Conservation (phyloP, 1,284 basidiomycete genomes). For the Entoloma clypeatum region DNA sequence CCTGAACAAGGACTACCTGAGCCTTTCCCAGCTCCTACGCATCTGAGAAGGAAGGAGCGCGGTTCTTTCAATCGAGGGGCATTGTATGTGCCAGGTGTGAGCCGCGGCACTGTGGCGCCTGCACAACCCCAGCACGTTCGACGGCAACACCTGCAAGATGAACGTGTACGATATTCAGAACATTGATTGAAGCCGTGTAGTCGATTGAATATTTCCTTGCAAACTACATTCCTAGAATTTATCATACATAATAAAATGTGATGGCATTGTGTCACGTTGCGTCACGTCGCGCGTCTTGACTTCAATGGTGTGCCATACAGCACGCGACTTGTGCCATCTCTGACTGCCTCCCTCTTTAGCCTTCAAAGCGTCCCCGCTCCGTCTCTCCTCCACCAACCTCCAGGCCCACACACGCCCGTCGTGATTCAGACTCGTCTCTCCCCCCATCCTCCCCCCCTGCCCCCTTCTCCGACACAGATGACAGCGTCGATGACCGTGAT, state of each 20-base stretch:
- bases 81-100: slow-evolving; percentile 51
- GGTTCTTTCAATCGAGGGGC: slow-evolving; percentile 71
- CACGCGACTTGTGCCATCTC: too few species aligned
- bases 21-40: slow-evolving; percentile 77
- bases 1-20: slow-evolving; percentile 70
- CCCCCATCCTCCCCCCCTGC: slow-evolving; percentile 82
- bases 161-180: too few species aligned
- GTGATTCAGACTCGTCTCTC: slow-evolving; percentile 64
- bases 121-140: slow-evolving; percentile 6
- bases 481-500: slow-evolving; percentile 74
- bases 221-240: too few species aligned
- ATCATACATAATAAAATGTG: too few species aligned
- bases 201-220: too few species aligned
- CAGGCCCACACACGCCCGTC: slow-evolving; percentile 44
- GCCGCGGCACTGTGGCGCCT: slow-evolving; percentile 11
- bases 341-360: not conserved
- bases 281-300: too few species aligned
- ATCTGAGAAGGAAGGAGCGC: slow-evolving; percentile 71
- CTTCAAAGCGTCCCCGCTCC: slow-evolving; percentile 61
- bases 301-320: too few species aligned
- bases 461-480: slow-evolving; percentile 86
- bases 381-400: slow-evolving; percentile 50
- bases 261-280: too few species aligned
- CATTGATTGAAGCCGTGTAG: too few species aligned
- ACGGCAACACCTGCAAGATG: slow-evolving; percentile 9